Percentiles rank a stretch among this genome's conserved stretches.
Conservation (phyloP, 2,329 filamentous ascomycete species). For the Cordyceps cicadae region DNA sequence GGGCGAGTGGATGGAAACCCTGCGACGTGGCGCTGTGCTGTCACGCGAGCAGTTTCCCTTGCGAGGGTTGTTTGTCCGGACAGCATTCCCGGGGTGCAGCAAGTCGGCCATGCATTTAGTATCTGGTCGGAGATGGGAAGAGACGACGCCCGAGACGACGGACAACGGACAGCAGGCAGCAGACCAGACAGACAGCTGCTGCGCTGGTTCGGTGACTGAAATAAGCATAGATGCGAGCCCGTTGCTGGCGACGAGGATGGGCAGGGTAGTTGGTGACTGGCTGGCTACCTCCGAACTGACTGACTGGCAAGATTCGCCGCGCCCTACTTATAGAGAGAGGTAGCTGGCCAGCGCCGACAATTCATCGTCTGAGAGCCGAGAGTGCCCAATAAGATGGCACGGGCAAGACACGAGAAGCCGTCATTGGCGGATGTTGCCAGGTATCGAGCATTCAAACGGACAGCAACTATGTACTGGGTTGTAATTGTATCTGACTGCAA, state of each 20-base stretch:
- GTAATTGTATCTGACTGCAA: too few relatives aligned
- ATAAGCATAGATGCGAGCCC: not conserved
- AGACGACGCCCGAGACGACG: not conserved
- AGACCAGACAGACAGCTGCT: not conserved
- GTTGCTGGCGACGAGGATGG: not conserved
- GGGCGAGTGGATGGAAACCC: not conserved
- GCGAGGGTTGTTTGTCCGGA: not conserved
- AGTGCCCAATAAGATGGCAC: constrained; percentile 1
- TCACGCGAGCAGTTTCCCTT: constrained; percentile 13
- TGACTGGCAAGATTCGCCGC: too few relatives aligned
- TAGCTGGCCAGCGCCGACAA: not conserved
- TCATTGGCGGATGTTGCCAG: not conserved
- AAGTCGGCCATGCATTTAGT: too few relatives aligned
- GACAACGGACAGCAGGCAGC: too few relatives aligned
- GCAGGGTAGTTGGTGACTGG: not conserved
- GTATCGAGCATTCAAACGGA: not conserved
- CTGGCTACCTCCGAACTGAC: too few relatives aligned
- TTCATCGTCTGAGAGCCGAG: not conserved
- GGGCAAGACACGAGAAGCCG: constrained; percentile 1
- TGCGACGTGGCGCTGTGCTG: not conserved
- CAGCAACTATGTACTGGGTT: too few relatives aligned
- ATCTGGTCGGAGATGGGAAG: too few relatives aligned
- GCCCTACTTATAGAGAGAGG: too few relatives aligned
- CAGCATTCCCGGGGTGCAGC: not conserved
- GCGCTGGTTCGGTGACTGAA: not conserved